phyloP scores from a whole-genome alignment of 106 monocot genomes.

The Allium cepa region DNA sequence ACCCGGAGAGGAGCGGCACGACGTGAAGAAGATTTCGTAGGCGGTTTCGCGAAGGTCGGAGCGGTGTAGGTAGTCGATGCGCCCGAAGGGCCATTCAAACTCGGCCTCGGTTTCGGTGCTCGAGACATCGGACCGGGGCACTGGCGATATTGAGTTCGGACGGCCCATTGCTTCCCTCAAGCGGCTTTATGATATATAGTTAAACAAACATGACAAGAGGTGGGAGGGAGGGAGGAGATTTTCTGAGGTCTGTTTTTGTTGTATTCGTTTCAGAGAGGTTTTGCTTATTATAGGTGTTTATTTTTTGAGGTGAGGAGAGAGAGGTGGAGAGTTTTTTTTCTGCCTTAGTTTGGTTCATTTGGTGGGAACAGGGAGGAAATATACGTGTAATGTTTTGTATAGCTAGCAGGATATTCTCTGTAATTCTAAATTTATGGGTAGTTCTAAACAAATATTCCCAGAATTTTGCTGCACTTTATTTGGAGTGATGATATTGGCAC shows the following conservation, averaged over 20 bases:
- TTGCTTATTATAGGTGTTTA: not conserved
- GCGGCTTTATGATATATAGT: too few relatives aligned
- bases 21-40: conserved; percentile 87
- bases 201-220: not conserved
- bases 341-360: not conserved
- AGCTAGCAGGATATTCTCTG: too few relatives aligned
- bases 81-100: conserved; percentile 74
- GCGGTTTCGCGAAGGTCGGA: conserved; percentile 71
- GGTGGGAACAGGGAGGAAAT: not conserved
- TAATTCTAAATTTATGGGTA: too few relatives aligned
- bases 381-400: not conserved
- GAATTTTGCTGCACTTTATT: too few relatives aligned
- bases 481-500: too few relatives aligned
- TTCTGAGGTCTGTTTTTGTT: conserved; percentile 8
- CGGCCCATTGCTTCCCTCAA: conserved; percentile 4
- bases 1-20: conserved; percentile 55
- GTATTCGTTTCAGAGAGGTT: not conserved
- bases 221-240: conserved; percentile 3
- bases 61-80: conserved; percentile 45
- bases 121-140: conserved; percentile 9
- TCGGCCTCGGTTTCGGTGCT: conserved; percentile 17
- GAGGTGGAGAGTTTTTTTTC: conserved; percentile 8
- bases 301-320: conserved; percentile 10
- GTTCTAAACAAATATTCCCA: too few relatives aligned
- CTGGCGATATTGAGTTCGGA: conserved; percentile 2